Evolutionary conservation across 164 flowering plant genomes (phyloP), one percentile per base, ranked within the genome.

Genomic region (Stephania cephalantha): DNA sequence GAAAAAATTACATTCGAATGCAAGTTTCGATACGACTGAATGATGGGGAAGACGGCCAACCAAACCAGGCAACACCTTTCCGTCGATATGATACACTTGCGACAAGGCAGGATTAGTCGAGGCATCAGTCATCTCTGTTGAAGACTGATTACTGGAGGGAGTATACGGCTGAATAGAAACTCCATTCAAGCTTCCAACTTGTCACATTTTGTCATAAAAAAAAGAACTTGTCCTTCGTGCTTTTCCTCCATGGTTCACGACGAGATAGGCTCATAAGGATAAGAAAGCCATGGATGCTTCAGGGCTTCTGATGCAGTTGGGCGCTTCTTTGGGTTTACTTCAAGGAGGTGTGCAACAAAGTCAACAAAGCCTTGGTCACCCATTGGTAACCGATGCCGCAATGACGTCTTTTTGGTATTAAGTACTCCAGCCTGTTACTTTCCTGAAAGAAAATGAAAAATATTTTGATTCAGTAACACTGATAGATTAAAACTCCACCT

Each of bases 341-440:
- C 97, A 30, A 95, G 97, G 73, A 93, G 84, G 84, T 91, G 89
- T 48, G 82, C 85, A 75, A 95, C 97, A 80, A 95, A 95, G 73
- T 93, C 97, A 46, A 92, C 85, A 83, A 95, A 93, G 17, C 97
- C 99, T 83, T 91, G 95, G 75, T 93, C 98, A 15, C 98, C 99
- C 98, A 92, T 92, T 15, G 98, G 98, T 74, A 92, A 79, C 29
- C 99, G 86, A 75, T 92, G 99, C 80, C 97, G 86, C 20, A 95
- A 78, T 45, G 99, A 95, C 66, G 97, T 83, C 88, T 91, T 93
- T 95, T 95, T 1, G 98, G 97, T 63, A 95, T 92, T 84, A 95
- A 78, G 84, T 91, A 92, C 78, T 95, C 99, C 78, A 95, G 73
- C 82, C 92, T 90, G 83, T 84, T 93, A 44, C 89, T 87, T 15